These are phyloP conservation scores for Heimioporus retisporus DNA, from an alignment of 1,284 basidiomycete species.

Conservation along the genomic window DNA sequence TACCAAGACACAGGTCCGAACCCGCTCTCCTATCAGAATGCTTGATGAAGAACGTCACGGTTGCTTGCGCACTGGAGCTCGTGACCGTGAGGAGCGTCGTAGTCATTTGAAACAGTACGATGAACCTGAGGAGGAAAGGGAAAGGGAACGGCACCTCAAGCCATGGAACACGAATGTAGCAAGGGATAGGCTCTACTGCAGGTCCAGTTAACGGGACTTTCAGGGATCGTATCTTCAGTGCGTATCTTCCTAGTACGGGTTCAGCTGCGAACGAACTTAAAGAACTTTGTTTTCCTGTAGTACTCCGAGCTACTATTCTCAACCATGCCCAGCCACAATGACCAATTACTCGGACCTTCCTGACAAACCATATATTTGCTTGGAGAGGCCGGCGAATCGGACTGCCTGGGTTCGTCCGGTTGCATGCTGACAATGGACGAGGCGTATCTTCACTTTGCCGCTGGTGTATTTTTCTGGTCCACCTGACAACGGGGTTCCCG, in stretches of 20 bases:
- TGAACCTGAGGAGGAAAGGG: conserved; percentile 55
- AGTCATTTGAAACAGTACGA: conserved; percentile 48
- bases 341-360: conserved; percentile 15
- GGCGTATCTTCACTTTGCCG: conserved; percentile 61
- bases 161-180: conserved; percentile 60
- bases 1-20: conserved; percentile 49
- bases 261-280: conserved; percentile 12
- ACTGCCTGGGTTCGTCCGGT: conserved; percentile 63
- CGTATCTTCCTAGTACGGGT: conserved; percentile 2
- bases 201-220: conserved; percentile 26
- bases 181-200: conserved; percentile 43
- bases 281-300: conserved; percentile 10
- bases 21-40: conserved; percentile 53
- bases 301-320: conserved; percentile 14
- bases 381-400: conserved; percentile 64
- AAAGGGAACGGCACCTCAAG: conserved; percentile 61
- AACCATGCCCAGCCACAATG: conserved; percentile 20
- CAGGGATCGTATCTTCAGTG: conserved; percentile 18
- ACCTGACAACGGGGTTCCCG: conserved; percentile 12
- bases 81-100: conserved; percentile 31
- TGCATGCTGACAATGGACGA: conserved; percentile 72
- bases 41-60: conserved; percentile 32
- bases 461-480: conserved; percentile 49
- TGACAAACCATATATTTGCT: conserved; percentile 55
- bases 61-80: conserved; percentile 34